Evolutionary conservation across 495 filamentous ascomycete species (phyloP).

Genomic region (Tuber umbilicatum): DNA sequence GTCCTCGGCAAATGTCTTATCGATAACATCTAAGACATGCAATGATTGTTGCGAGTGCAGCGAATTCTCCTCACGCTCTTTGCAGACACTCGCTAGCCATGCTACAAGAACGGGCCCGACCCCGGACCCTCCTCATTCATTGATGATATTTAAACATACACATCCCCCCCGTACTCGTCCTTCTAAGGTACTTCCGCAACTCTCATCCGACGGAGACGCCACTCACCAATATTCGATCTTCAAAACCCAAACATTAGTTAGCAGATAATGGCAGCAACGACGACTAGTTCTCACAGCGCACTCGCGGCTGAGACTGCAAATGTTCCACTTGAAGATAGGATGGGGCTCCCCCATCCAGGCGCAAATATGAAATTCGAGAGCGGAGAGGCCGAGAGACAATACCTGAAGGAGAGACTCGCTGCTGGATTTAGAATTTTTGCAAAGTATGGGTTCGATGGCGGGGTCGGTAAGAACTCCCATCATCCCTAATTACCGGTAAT

Average conservation of each 20-base stretch:
- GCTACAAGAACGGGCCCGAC: neutral
- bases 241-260: neutral
- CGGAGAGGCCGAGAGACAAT: conserved; percentile 51
- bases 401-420: conserved; percentile 65
- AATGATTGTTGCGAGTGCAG: neutral
- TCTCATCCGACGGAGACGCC: neutral
- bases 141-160: neutral
- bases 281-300: neutral
- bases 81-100: neutral
- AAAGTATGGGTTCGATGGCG: conserved; percentile 63
- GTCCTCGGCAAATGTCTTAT: neutral
- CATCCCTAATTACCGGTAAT: conserved; percentile 9
- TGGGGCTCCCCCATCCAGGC: neutral
- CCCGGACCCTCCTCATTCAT: neutral
- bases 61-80: neutral
- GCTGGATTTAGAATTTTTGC: conserved; percentile 68
- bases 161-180: neutral
- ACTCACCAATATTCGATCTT: neutral
- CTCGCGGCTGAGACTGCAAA: neutral
- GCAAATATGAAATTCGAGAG: neutral
- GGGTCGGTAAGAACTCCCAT: conserved; percentile 53
- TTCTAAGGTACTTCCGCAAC: neutral
- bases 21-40: neutral
- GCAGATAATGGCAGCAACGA: neutral
- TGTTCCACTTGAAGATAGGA: neutral